Conservation (phyloP, 345 rosid species). For the Iberis pinnata region DNA sequence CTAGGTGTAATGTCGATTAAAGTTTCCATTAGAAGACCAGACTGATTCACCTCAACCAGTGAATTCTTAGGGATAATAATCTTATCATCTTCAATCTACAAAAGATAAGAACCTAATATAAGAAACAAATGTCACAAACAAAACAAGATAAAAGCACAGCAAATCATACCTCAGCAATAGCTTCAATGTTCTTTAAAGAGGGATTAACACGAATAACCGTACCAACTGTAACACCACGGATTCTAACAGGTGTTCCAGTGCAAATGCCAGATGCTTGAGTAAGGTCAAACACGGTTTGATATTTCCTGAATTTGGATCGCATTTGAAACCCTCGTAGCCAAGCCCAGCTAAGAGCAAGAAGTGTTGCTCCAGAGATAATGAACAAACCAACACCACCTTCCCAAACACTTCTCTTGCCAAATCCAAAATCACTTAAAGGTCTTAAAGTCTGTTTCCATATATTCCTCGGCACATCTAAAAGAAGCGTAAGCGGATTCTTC, state of each 20-base stretch:
- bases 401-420: conserved; percentile 87
- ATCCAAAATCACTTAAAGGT: conserved; percentile 86
- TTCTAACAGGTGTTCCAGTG: conserved; percentile 92
- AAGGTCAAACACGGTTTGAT: conserved; percentile 73
- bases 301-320: conserved; percentile 78
- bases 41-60: conserved; percentile 86
- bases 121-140: background rate
- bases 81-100: conserved; percentile 93
- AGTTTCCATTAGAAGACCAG: conserved; percentile 96
- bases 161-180: conserved; percentile 72
- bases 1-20: conserved; percentile 83
- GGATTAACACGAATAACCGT: conserved; percentile 82
- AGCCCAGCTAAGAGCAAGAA: conserved; percentile 79
- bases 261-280: conserved; percentile 80
- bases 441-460: conserved; percentile 77
- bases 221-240: conserved; percentile 94
- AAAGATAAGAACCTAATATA: background rate
- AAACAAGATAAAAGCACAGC: conserved; percentile 11
- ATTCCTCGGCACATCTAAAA: conserved; percentile 55
- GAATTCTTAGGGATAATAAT: conserved; percentile 85
- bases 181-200: conserved; percentile 84
- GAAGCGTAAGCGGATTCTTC: conserved; percentile 55
- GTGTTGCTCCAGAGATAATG: conserved; percentile 76
- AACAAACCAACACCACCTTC: conserved; percentile 99
- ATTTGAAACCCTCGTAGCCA: conserved; percentile 85